These are phyloP conservation scores for Mycena chlorophos DNA, from an alignment of 768 basidiomycete genomes.

Conservation along the genomic window DNA sequence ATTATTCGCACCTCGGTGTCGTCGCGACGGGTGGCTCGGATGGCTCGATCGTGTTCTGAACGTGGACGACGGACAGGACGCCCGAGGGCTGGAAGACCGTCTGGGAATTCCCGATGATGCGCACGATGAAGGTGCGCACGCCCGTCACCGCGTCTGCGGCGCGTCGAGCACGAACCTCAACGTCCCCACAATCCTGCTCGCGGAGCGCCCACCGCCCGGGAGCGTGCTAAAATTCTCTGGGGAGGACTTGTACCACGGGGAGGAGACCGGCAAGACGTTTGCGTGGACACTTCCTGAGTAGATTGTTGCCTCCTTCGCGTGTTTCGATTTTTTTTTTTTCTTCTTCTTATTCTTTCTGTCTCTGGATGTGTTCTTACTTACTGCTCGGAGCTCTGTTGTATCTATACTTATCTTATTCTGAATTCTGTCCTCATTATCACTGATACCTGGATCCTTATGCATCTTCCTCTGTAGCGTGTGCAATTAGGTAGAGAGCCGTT, in stretches of 20 bases:
- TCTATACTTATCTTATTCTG: no score
- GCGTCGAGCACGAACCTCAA: no score
- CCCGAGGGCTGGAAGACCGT: constrained; percentile 62
- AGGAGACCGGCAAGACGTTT: constrained; percentile 59
- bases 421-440: no score
- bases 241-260: constrained; percentile 64
- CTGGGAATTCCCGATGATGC: constrained; percentile 74
- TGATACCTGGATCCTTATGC: no score
- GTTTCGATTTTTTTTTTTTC: background rate
- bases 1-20: constrained; percentile 75
- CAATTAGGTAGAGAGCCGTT: no score
- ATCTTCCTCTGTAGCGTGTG: no score
- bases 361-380: no score
- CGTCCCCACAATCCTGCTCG: no score
- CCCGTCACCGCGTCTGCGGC: constrained; percentile 29
- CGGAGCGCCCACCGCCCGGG: constrained; percentile 52
- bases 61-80: constrained; percentile 81
- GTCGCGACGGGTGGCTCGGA: constrained; percentile 85
- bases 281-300: constrained; percentile 59
- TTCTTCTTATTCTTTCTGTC: background rate
- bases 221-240: constrained; percentile 82
- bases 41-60: constrained; percentile 79
- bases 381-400: no score
- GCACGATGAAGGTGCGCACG: constrained; percentile 62
- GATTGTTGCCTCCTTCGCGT: no score